These are phyloP conservation scores for Globisporangium megalacanthum DNA, from an alignment of 352 stramenopile species.

Conservation along the genomic window DNA sequence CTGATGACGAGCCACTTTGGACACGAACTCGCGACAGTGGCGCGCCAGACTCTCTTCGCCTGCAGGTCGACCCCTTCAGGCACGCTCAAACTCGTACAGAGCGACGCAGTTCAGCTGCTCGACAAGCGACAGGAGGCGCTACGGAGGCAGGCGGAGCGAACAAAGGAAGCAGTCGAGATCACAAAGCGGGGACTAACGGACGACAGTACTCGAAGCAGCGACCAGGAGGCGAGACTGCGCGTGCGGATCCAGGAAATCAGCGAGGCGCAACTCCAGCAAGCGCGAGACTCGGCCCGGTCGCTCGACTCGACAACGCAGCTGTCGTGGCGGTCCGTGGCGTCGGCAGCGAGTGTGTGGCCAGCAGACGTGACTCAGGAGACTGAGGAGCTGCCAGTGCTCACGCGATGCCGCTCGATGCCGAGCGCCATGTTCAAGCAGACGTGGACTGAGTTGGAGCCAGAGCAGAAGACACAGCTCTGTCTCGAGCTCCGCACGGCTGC, in stretches of 20 bases:
- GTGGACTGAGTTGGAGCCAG: conserved; percentile 22
- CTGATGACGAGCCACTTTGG: conserved; percentile 23
- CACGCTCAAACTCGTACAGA: conserved; percentile 28
- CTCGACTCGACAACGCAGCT: neutral
- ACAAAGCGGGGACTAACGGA: conserved; percentile 9
- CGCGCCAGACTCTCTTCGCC: conserved; percentile 1
- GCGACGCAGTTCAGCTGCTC: conserved; percentile 29
- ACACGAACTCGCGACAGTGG: conserved; percentile 26
- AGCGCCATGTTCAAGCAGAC: conserved; percentile 20
- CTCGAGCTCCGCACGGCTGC: conserved; percentile 19
- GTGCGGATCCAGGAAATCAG: conserved; percentile 20
- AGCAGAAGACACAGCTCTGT: conserved; percentile 22
- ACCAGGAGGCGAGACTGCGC: conserved; percentile 16
- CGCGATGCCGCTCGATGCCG: conserved; percentile 28
- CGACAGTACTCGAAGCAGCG: neutral
- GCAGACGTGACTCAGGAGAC: neutral
- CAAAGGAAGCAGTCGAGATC: conserved; percentile 32
- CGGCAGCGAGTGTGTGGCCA: neutral
- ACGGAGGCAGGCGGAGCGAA: conserved; percentile 18
- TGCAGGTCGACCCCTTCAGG: neutral
- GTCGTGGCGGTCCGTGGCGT: conserved; percentile 4
- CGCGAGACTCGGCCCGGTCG: neutral
- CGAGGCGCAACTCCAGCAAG: conserved; percentile 2
- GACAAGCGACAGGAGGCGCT: conserved; percentile 20
- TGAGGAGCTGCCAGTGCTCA: conserved; percentile 23